These are phyloP conservation scores for Geotrichum fermentans DNA, from an alignment of 1,139 yeast genomes.

Conservation along the genomic window DNA sequence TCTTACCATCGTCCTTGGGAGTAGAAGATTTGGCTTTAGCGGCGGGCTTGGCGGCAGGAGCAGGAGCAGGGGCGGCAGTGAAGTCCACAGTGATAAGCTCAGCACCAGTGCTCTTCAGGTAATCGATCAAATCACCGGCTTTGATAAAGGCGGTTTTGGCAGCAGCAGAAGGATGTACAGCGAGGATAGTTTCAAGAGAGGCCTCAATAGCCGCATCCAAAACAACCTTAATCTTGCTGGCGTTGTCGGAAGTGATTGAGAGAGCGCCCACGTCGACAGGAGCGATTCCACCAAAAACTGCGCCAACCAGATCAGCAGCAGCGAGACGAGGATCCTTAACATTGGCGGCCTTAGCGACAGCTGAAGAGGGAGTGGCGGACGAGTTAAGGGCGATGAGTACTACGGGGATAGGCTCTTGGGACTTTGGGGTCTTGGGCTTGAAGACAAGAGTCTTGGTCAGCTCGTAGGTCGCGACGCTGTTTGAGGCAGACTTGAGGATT, in stretches of 20 bases:
- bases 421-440: conserved; percentile 86
- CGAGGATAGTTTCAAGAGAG: conserved; percentile 36
- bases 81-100: conserved; percentile 58
- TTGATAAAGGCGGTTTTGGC: conserved; percentile 51
- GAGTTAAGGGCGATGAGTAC: conserved; percentile 68
- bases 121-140: conserved; percentile 50
- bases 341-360: conserved; percentile 61
- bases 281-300: conserved; percentile 55
- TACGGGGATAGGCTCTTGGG: conserved; percentile 76
- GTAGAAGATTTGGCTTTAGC: conserved; percentile 16
- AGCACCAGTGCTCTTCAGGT: conserved; percentile 54
- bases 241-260: conserved; percentile 28
- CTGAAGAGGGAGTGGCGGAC: conserved; percentile 63
- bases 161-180: conserved; percentile 57
- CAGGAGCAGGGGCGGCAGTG: conserved; percentile 40
- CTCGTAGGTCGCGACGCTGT: conserved; percentile 20
- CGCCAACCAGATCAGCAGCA: conserved; percentile 67
- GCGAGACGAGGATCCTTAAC: conserved; percentile 88
- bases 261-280: conserved; percentile 45
- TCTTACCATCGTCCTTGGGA: conserved; percentile 39
- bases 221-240: conserved; percentile 54
- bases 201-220: conserved; percentile 55
- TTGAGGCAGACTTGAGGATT: conserved; percentile 24
- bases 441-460: conserved; percentile 71
- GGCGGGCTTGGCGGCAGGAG: conserved; percentile 29